Evolutionary conservation across 1,139 yeast genomes (phyloP), one percentile per base, ranked within the genome.

Genomic region (Saccharomyces pastorianus): DNA sequence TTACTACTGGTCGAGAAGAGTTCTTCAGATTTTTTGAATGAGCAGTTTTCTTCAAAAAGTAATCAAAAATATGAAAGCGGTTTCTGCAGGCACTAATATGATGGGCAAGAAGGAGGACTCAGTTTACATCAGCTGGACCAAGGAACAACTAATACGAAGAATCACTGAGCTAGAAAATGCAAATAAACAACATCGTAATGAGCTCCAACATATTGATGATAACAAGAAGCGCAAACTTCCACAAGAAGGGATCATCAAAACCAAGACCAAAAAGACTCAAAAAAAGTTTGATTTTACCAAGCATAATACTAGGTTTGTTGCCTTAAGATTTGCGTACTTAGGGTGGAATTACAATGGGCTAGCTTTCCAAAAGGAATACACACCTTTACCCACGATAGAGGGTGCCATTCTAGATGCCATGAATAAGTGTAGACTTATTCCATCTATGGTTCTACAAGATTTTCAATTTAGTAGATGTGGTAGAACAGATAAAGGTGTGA

Each of bases 331-430:
- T 73, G 87, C 96, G 0, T 93, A 93, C 68, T 69, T 88, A 44
- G 97, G 99, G 14, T 90, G 96, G 96, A 81, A 87, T 64, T 93
- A 91, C 69, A 88, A 86, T 64, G 99, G 99, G 0, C 75, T 93
- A 32, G 96, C 96, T 1, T 75, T 80, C 51, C 99, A 93, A 68
- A 78, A 77, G 56, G 87, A 82, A 38, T 81, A 82, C 1, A 85
- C 95, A 0, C 88, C 85, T 1, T 73, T 88, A 17, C 96, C 95
- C 0, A 93, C 99, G 0, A 93, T 93, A 1, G 99, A 95, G 66
- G 84, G 84, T 47, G 80, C 78, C 47, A 79, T 93, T 13, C 69
- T 93, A 51, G 78, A 83, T 50, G 96, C 96, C 0, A 69, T 93
- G 69, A 73, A 76, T 47, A 81, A 78, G 60, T 82, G 95, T 42